Evolutionary conservation across 2,329 filamentous ascomycete species (phyloP), one percentile per base, ranked within the genome.

Genomic region (Diaporthe vexans): DNA sequence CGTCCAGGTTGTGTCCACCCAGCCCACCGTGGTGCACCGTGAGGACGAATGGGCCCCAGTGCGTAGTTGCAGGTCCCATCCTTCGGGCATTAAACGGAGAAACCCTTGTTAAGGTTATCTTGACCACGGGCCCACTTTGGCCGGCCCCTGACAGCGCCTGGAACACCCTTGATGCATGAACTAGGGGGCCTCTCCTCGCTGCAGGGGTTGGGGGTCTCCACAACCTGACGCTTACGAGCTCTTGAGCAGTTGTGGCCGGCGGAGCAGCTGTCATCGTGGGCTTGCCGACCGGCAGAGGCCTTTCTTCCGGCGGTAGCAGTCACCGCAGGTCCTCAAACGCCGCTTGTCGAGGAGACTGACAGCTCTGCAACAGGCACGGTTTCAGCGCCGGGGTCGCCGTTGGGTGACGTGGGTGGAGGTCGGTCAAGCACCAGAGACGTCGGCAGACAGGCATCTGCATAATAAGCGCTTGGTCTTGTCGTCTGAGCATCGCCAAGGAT

Each of bases 101-200:
- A 72, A 67, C 68, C 54, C 40, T 54, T 70, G 48, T 67, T 72
- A 74, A 72, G 73, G 73, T 74, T 74, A 74, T 74, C 52, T 74
- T 56, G 46, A 51, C 11, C 51, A 54, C 35, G 35, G 61, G 61
- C 63, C 48, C 63, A 68, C 48, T 40, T 29, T 57, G 40, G 3
- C 40, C 15, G 29, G 17, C 52, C 72, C 61, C 71, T 73, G 72
- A 35, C 24, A 26, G 52, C 51, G 54, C 54, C 46, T 70, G 43
- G 72, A 29, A 46, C 33, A 73, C 56, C 63, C 72, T 70, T 59
- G 72, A 59, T 59, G 33, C 26, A 56, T 48, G 51, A 48, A 73
- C 37, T 11, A 51, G n/a, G n/a, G 26, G 52, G 51, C 7, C 26
- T 37, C 19, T 29, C 11, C 24, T 26, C 37, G 17, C 48, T 68